These are phyloP conservation scores for Microdochium nivale DNA, from an alignment of 2,329 filamentous ascomycete species.

Conservation along the genomic window DNA sequence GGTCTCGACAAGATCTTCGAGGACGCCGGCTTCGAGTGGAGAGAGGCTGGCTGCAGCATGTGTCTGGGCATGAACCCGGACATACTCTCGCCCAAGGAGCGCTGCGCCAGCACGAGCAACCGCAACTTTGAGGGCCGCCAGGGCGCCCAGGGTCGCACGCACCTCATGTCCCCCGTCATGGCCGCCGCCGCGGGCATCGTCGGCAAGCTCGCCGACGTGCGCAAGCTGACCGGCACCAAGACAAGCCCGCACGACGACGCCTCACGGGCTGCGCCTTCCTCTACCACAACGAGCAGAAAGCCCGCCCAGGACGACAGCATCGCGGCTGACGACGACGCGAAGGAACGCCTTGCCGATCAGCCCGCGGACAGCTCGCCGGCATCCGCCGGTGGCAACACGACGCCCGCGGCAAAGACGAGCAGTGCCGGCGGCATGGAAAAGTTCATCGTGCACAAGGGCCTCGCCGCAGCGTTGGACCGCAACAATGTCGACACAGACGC, in stretches of 20 bases:
- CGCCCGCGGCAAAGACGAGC: constrained; percentile 32
- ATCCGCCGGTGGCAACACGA: constrained; percentile 57
- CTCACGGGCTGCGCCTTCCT: constrained; percentile 24
- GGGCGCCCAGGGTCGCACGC: constrained; percentile 82
- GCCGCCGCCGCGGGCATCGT: constrained; percentile 84
- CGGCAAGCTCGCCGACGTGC: constrained; percentile 86
- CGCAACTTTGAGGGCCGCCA: constrained; percentile 97
- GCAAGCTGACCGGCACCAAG: constrained; percentile 61
- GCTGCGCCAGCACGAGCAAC: constrained; percentile 92
- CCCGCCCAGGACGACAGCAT: constrained; percentile 45
- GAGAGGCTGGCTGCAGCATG: constrained; percentile 98
- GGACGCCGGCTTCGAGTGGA: constrained; percentile 94
- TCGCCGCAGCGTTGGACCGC: constrained; percentile 79
- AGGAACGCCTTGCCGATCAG: constrained; percentile 45
- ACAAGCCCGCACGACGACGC: constrained; percentile 53
- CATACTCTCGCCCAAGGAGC: constrained; percentile 83
- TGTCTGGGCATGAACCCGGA: constrained; percentile 99
- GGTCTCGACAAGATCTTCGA: constrained; percentile 88
- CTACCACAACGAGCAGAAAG: constrained; percentile 19
- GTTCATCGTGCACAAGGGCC: constrained; percentile 76
- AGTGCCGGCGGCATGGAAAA: constrained; percentile 63
- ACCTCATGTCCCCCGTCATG: constrained; percentile 96
- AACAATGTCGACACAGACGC: constrained; percentile 97
- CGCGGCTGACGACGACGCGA: constrained; percentile 40
- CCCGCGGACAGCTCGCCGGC: constrained; percentile 58